Evolutionary conservation across 805 yeast genomes (phyloP), one percentile per base, ranked within the genome.

Genomic region (Zygosaccharomyces pseudorouxii): DNA sequence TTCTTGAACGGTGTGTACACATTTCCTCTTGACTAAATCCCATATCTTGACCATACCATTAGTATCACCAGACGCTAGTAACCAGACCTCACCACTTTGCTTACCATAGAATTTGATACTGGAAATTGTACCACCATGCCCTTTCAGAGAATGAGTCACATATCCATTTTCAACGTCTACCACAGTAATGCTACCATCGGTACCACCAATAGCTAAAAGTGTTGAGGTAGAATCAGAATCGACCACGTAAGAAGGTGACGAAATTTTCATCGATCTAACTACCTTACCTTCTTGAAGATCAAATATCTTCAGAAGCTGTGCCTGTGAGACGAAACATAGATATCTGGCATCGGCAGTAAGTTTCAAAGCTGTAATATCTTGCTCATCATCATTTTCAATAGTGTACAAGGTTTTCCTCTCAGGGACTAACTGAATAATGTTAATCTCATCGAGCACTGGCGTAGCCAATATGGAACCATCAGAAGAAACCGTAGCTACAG

Each of bases 131-230:
- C 93, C 83, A 18, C 96, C 95, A 65, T 93, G 99, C 0, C 99
- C 98, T 65, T 86, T 85, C 49, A 93, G 76, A 11, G 88, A 82
- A 67, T 93, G 99, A 0, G 99, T 93, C 3, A 85, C 79, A 55
- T 77, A 88, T 1, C 93, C 90, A 30, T 89, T 89, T 54, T 82
- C 90, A 31, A 93, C 76, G 66, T 93, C 99, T 84, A 95, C 89
- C 1, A 93, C 95, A 39, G 87, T 82, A 14, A 90, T 85, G 37
- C 82, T 78, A 42, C 99, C 98, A 67, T 93, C 99, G 0, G 97
- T 86, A 41, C 95, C 89, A 35, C 99, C 99, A 61, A 93, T 82
- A 16, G 97, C 95, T 60, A 90, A 79, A 31, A 93, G 72, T 2
- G 96, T 81, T 2, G 95, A 84, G 0, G 97, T 88, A 2, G 78